A percentile compares a stretch with the other conserved stretches of the same genome.
phyloP scores from a whole-genome alignment of 176 grass and related monocot species.

The Pontederia crassipes region DNA sequence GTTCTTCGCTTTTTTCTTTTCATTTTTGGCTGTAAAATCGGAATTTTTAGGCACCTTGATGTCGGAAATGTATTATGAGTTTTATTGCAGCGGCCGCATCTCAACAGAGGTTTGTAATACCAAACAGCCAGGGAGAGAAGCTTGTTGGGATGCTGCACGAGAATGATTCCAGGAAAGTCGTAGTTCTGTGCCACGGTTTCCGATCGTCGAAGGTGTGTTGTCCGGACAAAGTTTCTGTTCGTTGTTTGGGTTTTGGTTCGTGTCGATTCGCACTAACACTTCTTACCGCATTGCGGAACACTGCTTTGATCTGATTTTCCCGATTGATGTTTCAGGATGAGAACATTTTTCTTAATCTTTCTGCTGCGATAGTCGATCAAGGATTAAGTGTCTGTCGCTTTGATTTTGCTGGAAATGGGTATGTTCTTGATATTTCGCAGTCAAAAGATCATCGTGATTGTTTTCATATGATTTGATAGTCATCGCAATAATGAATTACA shows the following conservation, averaged over 20 bases:
- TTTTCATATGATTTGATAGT: not conserved
- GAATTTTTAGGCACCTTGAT: too few relatives aligned
- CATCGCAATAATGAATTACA: too few relatives aligned
- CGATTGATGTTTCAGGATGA: constrained; percentile 6
- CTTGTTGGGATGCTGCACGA: constrained; percentile 73
- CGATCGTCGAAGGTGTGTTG: constrained; percentile 51
- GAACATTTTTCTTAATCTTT: constrained; percentile 6
- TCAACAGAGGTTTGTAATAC: constrained; percentile 36
- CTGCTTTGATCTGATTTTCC: not conserved
- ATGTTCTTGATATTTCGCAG: not conserved
- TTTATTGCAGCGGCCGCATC: not conserved
- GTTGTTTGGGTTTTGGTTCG: not conserved
- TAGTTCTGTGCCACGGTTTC: constrained; percentile 84
- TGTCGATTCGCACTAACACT: not conserved
- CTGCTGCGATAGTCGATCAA: constrained; percentile 4
- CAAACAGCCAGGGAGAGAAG: constrained; percentile 56
- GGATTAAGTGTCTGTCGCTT: constrained; percentile 5
- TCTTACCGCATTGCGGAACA: too few relatives aligned
- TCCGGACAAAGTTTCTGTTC: too few relatives aligned
- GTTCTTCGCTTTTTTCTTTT: too few relatives aligned
- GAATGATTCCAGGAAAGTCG: constrained; percentile 53
- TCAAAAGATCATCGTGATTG: not conserved
- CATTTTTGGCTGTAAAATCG: too few relatives aligned
- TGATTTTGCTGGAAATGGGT: constrained; percentile 26
- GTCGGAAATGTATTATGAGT: too few relatives aligned